Base-by-base conservation (phyloP, 2,329 filamentous ascomycete genomes). In the Sclerotinia nivalis region DNA sequence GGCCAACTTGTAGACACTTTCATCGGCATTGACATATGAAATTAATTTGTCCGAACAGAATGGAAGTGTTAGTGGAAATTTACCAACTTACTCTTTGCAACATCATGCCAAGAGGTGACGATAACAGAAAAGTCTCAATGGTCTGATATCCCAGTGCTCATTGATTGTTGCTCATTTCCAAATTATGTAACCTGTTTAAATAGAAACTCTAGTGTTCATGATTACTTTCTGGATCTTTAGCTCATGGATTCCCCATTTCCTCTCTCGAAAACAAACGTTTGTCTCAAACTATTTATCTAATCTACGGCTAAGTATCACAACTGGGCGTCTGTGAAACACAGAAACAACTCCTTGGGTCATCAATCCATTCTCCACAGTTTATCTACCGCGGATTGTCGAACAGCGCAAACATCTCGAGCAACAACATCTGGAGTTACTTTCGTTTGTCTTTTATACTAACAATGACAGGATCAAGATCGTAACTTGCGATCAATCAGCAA, bases 271-370 rank as follows among this genome's bases (percentile, higher is more conserved):
- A 54, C 18, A 28, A 50, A 54, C 47, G 34, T 40, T 40, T 65
- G 15, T 43, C 15, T 64, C 40, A 18, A 28, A 52, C 15, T 25
- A 7, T 37, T 6, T 62, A 13, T 28, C 40, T 52, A 52, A 52
- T 65, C 31, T 40, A 15, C 25, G n/a, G 37, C 4, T 20, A 22
- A 28, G 31, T 28, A 6, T 20, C 31, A 64, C 61, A 40, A 8
- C 8, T 3, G n/a, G 22, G 15, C 25, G 4, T 64, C 15, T 40
- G 61, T 65, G 34, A 12, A 52, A 40, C 61, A 37, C 9, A 65
- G n/a, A 65, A 52, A 65, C 47, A 52, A 65, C 15, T 40, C 34
- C n/a, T 52, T 65, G 61, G 61, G 47, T 65, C 61, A 52, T 65
- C 34, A 31, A 52, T 64, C 9, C 22, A 52, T 43, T 52, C 47